phyloP scores from a whole-genome alignment of 768 basidiomycete genomes.

The Macrocybe gigantea region DNA sequence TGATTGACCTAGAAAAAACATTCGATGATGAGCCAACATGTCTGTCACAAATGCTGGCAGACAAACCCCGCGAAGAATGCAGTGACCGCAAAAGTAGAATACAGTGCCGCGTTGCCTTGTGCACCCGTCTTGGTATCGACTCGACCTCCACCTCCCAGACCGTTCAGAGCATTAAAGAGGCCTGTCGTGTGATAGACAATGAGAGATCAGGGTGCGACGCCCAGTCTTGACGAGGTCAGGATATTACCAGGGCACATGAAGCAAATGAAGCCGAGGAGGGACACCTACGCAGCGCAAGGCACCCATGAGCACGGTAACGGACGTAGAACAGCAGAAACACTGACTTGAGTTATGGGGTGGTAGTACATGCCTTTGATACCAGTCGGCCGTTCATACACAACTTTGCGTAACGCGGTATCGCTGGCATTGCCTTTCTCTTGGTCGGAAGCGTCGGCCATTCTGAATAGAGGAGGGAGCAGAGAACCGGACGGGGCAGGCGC shows the following conservation, averaged over 20 bases:
- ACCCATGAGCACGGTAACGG: neutral
- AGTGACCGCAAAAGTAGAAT: constrained; percentile 43
- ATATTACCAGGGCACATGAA: constrained; percentile 55
- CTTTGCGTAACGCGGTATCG: constrained; percentile 6
- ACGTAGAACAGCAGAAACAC: neutral
- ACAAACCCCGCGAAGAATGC: constrained; percentile 32
- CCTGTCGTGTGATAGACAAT: constrained; percentile 28
- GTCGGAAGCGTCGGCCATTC: constrained; percentile 13
- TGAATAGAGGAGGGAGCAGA: constrained; percentile 3
- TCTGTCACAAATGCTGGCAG: neutral
- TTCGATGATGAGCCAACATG: neutral
- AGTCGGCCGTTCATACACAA: constrained; percentile 13
- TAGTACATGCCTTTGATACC: constrained; percentile 16
- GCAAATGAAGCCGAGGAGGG: constrained; percentile 65
- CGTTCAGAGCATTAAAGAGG: constrained; percentile 75
- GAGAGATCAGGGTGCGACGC: neutral
- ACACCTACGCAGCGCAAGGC: constrained; percentile 22
- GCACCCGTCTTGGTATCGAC: constrained; percentile 59
- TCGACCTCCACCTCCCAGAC: constrained; percentile 77
- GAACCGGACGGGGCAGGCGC: constrained; percentile 3
- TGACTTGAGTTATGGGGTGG: constrained; percentile 18
- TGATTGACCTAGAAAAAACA: constrained; percentile 49
- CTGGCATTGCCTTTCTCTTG: constrained; percentile 13
- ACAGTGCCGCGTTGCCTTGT: constrained; percentile 65
- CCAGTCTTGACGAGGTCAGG: neutral